Evolutionary conservation across 106 monocot genomes (phyloP).

Genomic region (Gastrodia elata): DNA sequence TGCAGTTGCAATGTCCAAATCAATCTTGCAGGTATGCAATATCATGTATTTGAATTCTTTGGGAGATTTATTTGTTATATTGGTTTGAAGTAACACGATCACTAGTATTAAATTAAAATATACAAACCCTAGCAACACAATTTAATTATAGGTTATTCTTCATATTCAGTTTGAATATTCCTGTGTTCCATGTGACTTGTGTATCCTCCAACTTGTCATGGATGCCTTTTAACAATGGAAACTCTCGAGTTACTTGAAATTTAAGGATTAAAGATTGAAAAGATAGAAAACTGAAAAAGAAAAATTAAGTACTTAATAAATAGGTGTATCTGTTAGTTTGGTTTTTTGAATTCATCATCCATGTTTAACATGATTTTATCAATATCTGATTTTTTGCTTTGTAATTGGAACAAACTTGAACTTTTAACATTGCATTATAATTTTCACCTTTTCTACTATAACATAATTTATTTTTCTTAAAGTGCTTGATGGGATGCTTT

Average conservation of each 20-base stretch:
- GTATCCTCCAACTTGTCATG: too few relatives aligned
- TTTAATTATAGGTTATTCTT: background rate
- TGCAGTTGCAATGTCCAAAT: slow-evolving; percentile 95
- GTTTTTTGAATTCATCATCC: too few relatives aligned
- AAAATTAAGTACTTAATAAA: background rate
- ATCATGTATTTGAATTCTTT: background rate
- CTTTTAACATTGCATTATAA: background rate
- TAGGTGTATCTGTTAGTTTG: too few relatives aligned
- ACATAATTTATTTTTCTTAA: background rate
- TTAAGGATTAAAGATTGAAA: background rate
- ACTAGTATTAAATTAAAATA: too few relatives aligned
- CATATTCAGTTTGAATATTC: too few relatives aligned
- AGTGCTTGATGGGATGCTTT: background rate
- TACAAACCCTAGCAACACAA: background rate
- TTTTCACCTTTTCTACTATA: background rate
- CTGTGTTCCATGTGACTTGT: too few relatives aligned
- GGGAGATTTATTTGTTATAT: background rate
- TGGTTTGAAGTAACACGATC: background rate
- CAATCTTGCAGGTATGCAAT: slow-evolving; percentile 94
- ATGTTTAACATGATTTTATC: background rate
- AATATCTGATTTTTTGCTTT: background rate
- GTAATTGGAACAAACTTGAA: background rate
- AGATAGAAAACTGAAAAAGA: background rate
- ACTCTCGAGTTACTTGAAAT: background rate
- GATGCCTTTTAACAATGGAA: too few relatives aligned